Evolutionary conservation across 1,284 basidiomycete genomes (phyloP).

Genomic region (Cutaneotrichosporon dermatis): DNA sequence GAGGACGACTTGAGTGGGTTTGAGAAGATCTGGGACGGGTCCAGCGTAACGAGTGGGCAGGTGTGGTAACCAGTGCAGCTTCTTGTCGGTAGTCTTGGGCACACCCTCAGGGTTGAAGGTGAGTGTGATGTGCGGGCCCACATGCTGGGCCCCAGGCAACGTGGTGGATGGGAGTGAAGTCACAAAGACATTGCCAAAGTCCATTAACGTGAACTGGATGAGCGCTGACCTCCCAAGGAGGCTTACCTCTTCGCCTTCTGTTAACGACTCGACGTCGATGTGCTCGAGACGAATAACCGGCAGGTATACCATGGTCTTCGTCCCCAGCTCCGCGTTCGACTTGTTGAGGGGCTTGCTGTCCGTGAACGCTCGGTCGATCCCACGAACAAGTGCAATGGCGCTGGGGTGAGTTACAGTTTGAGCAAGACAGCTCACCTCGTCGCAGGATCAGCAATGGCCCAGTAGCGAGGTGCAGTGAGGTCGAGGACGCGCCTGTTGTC

Average conservation of each 20-base stretch:
- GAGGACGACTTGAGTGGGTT: background rate
- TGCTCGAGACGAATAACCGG: background rate
- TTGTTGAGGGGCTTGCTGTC: background rate
- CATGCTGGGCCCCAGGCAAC: background rate
- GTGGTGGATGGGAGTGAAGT: background rate
- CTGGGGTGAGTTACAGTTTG: background rate
- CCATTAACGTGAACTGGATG: conserved; percentile 7
- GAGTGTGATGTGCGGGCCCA: background rate
- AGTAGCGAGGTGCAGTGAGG: background rate
- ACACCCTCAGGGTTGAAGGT: background rate
- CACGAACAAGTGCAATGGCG: background rate
- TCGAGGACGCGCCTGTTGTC: conserved; percentile 2
- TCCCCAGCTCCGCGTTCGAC: background rate
- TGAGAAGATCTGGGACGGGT: too few species aligned
- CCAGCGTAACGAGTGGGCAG: too few species aligned
- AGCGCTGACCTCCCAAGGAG: background rate
- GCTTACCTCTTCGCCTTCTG: background rate
- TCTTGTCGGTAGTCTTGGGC: background rate
- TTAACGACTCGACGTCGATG: background rate
- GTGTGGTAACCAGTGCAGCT: background rate
- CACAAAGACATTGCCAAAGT: conserved; percentile 1
- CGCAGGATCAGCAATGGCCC: background rate
- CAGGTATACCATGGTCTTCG: background rate
- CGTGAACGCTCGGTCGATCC: background rate
- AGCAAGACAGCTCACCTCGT: background rate